A percentile compares a stretch with the other conserved stretches of the same genome.
Conservation (phyloP, 2,329 filamentous ascomycete species). For the Aspergillus spinulosporus region DNA sequence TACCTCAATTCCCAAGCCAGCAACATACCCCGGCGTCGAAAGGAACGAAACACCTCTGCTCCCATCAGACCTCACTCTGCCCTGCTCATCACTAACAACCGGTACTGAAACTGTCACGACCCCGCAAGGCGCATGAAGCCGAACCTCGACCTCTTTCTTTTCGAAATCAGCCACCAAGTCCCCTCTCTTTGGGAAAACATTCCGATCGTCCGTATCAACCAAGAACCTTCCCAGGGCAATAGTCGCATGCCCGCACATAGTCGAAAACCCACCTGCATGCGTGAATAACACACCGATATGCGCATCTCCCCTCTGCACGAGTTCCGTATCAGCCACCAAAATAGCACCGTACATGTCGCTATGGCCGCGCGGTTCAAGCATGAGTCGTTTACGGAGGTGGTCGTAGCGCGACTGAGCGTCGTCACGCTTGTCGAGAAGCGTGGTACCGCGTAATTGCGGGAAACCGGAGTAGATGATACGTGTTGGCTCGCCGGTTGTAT, state of each 20-base stretch:
- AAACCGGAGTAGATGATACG: constrained; percentile 49
- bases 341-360: constrained; percentile 56
- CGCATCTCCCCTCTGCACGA: constrained; percentile 41
- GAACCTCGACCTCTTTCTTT: constrained; percentile 30
- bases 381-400: constrained; percentile 44
- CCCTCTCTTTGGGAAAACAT: constrained; percentile 42
- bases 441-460: constrained; percentile 37
- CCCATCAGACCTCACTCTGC: constrained; percentile 36
- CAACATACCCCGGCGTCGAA: constrained; percentile 46
- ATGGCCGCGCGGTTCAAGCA: constrained; percentile 53
- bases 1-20: constrained; percentile 34
- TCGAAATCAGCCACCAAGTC: constrained; percentile 31
- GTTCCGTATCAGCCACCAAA: constrained; percentile 45
- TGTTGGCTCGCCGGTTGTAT: constrained; percentile 53
- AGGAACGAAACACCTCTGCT: constrained; percentile 43
- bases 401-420: constrained; percentile 43
- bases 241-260: constrained; percentile 55
- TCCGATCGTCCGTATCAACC: constrained; percentile 43
- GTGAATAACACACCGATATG: constrained; percentile 52
- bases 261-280: constrained; percentile 52
- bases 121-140: constrained; percentile 50
- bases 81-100: constrained; percentile 25
- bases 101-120: constrained; percentile 46
- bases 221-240: constrained; percentile 51
- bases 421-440: constrained; percentile 44